phyloP scores from a whole-genome alignment of 2,329 filamentous ascomycete genomes.

The Ascocoryne sarcoides region DNA sequence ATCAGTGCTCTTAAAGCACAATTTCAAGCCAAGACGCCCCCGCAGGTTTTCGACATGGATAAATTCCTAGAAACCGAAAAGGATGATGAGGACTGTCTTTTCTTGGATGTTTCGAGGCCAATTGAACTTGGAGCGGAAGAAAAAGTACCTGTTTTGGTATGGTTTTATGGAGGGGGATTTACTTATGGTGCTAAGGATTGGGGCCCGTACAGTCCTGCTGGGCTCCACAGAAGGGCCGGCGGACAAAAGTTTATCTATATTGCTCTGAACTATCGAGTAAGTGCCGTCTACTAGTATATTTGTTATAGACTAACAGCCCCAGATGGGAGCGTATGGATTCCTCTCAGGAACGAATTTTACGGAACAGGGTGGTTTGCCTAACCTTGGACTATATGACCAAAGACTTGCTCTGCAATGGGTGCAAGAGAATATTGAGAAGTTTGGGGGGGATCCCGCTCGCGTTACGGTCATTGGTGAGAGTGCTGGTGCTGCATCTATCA shows the following conservation, averaged over 20 bases:
- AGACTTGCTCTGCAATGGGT: constrained; percentile 50
- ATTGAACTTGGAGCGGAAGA: background rate
- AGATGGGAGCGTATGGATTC: constrained; percentile 22
- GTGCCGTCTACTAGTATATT: too few relatives aligned
- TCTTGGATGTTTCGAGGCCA: constrained; percentile 32
- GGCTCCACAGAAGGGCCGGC: too few relatives aligned
- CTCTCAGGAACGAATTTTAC: constrained; percentile 29
- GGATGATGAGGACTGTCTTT: constrained; percentile 36
- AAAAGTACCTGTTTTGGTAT: constrained; percentile 34
- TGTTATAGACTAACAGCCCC: constrained; percentile 24
- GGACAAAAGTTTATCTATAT: too few relatives aligned
- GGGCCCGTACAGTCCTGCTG: background rate
- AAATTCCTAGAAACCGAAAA: constrained; percentile 1
- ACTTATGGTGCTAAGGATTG: constrained; percentile 30
- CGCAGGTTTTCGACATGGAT: too few relatives aligned
- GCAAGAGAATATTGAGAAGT: constrained; percentile 41
- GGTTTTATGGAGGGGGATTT: constrained; percentile 41
- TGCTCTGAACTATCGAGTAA: too few relatives aligned
- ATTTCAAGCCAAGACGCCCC: too few relatives aligned
- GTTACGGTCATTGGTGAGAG: constrained; percentile 43
- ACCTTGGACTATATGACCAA: constrained; percentile 45
- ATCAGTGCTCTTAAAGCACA: too few relatives aligned
- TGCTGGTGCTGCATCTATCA: constrained; percentile 43
- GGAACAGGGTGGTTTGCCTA: constrained; percentile 34
- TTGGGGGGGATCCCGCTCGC: constrained; percentile 42